Base-by-base conservation (phyloP, 495 filamentous ascomycete genomes). In the Cairneyella variabilis region DNA sequence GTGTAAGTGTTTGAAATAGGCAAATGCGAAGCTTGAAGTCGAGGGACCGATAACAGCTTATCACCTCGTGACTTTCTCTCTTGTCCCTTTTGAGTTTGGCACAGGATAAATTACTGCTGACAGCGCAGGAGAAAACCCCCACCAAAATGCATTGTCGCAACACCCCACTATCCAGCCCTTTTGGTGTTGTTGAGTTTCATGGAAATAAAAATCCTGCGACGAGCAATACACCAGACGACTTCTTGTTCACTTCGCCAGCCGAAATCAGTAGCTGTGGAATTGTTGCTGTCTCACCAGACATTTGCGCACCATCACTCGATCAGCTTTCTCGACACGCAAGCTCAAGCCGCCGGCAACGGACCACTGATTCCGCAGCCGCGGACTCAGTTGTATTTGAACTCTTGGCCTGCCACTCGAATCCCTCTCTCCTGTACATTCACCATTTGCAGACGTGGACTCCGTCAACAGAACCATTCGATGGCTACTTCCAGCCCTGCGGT, bases 401-500 rank as follows among this genome's bases (percentile, higher is more conserved):
- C 28, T 6, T 6, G 14, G 28, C n/a, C n/a, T n/a, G 14, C 6
- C 28, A 32, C 28, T 32, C 26, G n/a, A 11, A 48, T 3, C 3
- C n/a, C 25, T 28, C 27, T 28, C 43, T 16, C 9, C 16, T 38
- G 32, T n/a, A 21, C 10, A 16, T 28, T 16, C 36, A 3, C 10
- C 22, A 27, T 51, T 27, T 30, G 1, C 48, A 6, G 7, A 32
- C 6, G 6, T 14, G 7, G 14, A 14, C 28, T 32, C 14, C 28
- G 28, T 32, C 28, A 14, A 32, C 6, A 32, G 6, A 32, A 32
- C 22, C 43, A 22, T 25, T 50, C 58, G 54, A 57, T 57, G 54
- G 56, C 59, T 25, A 45, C 55, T 4, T 51, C 59, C 23, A 27
- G 50, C 18, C 37, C 54, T 2, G 16, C 45, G 34, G 42, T 41